These are phyloP conservation scores for Candida sanyaensis DNA, from an alignment of 1,139 yeast species.

Conservation along the genomic window DNA sequence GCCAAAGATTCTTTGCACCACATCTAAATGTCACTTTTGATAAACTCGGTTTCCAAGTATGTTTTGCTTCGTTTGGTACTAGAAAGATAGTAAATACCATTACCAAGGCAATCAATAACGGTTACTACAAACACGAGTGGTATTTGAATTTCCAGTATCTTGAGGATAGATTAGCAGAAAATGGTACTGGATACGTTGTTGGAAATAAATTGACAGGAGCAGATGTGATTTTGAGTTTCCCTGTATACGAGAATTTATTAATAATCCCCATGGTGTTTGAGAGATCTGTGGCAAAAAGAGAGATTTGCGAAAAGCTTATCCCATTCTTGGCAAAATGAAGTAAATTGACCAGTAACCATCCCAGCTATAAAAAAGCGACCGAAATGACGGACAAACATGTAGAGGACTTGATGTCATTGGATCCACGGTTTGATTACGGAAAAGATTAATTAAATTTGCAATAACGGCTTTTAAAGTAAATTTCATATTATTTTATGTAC, in stretches of 20 bases:
- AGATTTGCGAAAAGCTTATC: slow-evolving; percentile 31
- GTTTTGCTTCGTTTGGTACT: slow-evolving; percentile 49
- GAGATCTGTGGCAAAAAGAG: slow-evolving; percentile 37
- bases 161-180: slow-evolving; percentile 38
- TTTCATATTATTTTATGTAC: no score
- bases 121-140: slow-evolving; percentile 47
- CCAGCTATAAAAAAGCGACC: slow-evolving; percentile 28
- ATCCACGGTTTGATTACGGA: slow-evolving; percentile 16
- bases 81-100: slow-evolving; percentile 41
- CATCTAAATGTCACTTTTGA: slow-evolving; percentile 39
- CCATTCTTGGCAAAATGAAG: slow-evolving; percentile 41
- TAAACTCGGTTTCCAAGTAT: slow-evolving; percentile 38
- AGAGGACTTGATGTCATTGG: slow-evolving; percentile 16
- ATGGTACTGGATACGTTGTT: slow-evolving; percentile 53
- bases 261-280: slow-evolving; percentile 38
- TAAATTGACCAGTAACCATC: slow-evolving; percentile 31
- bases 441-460: background rate
- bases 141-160: slow-evolving; percentile 40
- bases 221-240: slow-evolving; percentile 55
- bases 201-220: slow-evolving; percentile 60
- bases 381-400: slow-evolving; percentile 34
- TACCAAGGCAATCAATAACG: slow-evolving; percentile 44
- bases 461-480: background rate
- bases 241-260: slow-evolving; percentile 45
- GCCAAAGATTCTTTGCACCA: slow-evolving; percentile 61